phyloP scores from a whole-genome alignment of 306 rosid genomes.

The Malus fusca region DNA sequence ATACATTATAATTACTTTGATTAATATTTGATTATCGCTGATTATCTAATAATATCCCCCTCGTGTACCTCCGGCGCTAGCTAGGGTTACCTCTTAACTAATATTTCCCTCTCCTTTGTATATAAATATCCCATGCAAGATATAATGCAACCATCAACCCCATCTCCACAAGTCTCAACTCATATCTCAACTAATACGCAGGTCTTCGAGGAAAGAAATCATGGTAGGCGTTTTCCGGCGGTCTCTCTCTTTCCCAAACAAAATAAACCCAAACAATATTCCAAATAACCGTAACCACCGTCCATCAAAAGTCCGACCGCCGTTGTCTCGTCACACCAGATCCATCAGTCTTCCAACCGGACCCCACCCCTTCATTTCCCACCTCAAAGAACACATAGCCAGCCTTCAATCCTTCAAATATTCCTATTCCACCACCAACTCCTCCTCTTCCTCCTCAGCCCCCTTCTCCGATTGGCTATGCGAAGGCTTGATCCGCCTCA shows the following conservation, averaged over 20 bases:
- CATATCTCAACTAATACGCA: neutral
- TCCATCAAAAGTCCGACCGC: slow-evolving; percentile 28
- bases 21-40: too few relatives aligned
- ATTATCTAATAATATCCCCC: too few relatives aligned
- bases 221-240: slow-evolving; percentile 90
- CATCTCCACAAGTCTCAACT: too few relatives aligned
- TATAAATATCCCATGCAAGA: neutral
- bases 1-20: too few relatives aligned
- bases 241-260: slow-evolving; percentile 72
- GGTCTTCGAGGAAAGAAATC: neutral
- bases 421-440: neutral
- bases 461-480: slow-evolving; percentile 37
- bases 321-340: slow-evolving; percentile 64
- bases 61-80: too few relatives aligned
- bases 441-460: slow-evolving; percentile 11
- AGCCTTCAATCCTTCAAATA: slow-evolving; percentile 22
- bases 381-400: slow-evolving; percentile 49
- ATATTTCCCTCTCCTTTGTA: too few relatives aligned
- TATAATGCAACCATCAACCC: neutral
- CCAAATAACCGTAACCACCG: neutral
- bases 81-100: too few relatives aligned
- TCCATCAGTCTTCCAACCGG: slow-evolving; percentile 89
- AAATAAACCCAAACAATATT: slow-evolving; percentile 23
- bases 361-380: slow-evolving; percentile 78
- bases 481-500: slow-evolving; percentile 48